phyloP scores from a whole-genome alignment of 495 filamentous ascomycete species.

The Elasticomyces elasticus region DNA sequence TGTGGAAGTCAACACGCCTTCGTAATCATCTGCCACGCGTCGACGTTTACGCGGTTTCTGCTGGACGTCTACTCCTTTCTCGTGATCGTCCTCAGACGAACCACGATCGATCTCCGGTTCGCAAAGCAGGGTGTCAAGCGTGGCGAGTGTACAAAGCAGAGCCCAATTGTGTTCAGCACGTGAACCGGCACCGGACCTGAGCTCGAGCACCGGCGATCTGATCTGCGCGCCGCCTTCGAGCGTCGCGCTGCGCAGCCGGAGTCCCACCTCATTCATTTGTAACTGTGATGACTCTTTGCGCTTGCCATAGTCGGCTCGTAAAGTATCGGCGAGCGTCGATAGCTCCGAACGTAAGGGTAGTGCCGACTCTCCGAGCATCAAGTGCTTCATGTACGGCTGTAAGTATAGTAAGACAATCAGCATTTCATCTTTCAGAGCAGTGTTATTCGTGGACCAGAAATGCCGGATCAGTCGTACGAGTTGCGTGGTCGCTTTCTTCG shows the following conservation, averaged over 20 bases:
- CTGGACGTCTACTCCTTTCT: neutral
- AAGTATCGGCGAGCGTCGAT: constrained; percentile 26
- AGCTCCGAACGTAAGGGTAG: constrained; percentile 25
- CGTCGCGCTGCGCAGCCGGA: neutral
- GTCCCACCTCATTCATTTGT: constrained; percentile 16
- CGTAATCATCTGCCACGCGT: constrained; percentile 1
- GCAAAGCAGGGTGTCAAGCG: constrained; percentile 37
- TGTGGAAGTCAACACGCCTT: constrained; percentile 1
- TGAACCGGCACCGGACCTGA: constrained; percentile 27
- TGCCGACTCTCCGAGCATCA: constrained; percentile 26
- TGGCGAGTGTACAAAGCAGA: constrained; percentile 40
- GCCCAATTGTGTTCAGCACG: constrained; percentile 47
- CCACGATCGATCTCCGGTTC: neutral
- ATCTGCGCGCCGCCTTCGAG: neutral
- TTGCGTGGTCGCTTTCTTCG: constrained; percentile 44
- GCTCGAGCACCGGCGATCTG: constrained; percentile 30
- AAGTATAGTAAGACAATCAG: constrained; percentile 59
- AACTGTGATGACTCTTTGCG: constrained; percentile 16
- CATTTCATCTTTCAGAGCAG: constrained; percentile 55
- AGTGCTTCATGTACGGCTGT: constrained; percentile 46
- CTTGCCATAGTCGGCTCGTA: constrained; percentile 22
- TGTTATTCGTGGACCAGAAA: constrained; percentile 48
- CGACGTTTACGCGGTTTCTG: constrained; percentile 17
- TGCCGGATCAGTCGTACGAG: constrained; percentile 61
- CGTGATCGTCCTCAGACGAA: neutral